These are phyloP conservation scores for Mycena galericulata DNA, from an alignment of 768 basidiomycete species.

Conservation along the genomic window DNA sequence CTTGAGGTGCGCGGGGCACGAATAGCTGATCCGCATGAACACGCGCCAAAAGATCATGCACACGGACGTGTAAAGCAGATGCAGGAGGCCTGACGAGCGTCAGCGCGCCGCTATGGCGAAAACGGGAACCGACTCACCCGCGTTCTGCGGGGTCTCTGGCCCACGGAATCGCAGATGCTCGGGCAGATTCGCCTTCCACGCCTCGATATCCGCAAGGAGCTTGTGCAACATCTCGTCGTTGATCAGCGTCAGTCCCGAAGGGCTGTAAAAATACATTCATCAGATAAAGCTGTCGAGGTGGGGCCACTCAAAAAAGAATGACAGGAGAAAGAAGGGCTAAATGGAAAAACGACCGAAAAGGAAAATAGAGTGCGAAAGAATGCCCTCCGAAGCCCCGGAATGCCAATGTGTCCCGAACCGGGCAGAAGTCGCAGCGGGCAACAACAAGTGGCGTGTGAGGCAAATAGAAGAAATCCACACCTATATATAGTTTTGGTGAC, in stretches of 20 bases:
- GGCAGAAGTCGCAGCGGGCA: no score
- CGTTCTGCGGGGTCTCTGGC: constrained; percentile 68
- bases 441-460: no score
- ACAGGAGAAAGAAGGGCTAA: no score
- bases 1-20: constrained; percentile 90
- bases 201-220: constrained; percentile 74
- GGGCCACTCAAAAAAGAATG: background rate
- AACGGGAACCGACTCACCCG: constrained; percentile 59
- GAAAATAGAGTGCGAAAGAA: no score
- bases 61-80: constrained; percentile 89
- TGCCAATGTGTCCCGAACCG: no score
- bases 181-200: constrained; percentile 85
- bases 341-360: background rate
- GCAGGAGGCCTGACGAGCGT: constrained; percentile 80
- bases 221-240: constrained; percentile 82
- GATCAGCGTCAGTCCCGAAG: constrained; percentile 87
- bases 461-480: constrained; percentile 49
- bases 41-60: constrained; percentile 98
- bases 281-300: no score
- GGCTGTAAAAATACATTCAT: constrained; percentile 64
- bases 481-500: constrained; percentile 95
- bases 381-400: no score
- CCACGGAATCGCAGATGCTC: constrained; percentile 84
- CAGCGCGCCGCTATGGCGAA: background rate
- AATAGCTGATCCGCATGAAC: constrained; percentile 97